Evolutionary conservation across 176 grass and related monocot species (phyloP).

Genomic region (Triticum monococcum): DNA sequence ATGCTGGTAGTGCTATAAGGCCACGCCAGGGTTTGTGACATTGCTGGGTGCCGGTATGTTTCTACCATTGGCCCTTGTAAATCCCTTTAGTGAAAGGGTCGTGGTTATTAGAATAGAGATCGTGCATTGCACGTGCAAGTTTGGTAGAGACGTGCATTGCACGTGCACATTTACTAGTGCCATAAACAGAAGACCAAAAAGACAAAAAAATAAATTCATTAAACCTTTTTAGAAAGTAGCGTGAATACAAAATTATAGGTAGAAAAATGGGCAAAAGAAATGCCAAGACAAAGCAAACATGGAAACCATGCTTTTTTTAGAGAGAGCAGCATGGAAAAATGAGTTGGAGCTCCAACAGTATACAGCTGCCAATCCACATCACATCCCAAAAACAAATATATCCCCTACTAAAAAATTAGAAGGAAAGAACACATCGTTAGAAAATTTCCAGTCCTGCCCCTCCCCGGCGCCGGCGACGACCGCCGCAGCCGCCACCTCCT

Average conservation of each 20-base stretch:
- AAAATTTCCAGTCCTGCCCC: constrained; percentile 1
- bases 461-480: constrained; percentile 23
- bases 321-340: constrained; percentile 7
- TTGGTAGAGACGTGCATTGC: too few species aligned
- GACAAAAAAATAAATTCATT: background rate
- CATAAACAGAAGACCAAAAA: background rate
- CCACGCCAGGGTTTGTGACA: too few species aligned
- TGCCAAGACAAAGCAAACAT: background rate
- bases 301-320: background rate
- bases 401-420: background rate
- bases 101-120: too few species aligned
- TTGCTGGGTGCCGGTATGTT: too few species aligned
- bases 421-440: background rate
- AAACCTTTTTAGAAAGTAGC: background rate
- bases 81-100: too few species aligned
- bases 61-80: too few species aligned
- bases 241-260: background rate
- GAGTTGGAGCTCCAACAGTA: constrained; percentile 14
- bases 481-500: background rate
- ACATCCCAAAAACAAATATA: background rate
- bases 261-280: background rate
- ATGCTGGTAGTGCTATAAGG: too few species aligned
- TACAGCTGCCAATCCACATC: constrained; percentile 23
- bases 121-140: too few species aligned
- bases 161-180: too few species aligned